These are phyloP conservation scores for Neofusicoccum sp. DNA, from an alignment of 2,329 filamentous ascomycete genomes.

Conservation along the genomic window DNA sequence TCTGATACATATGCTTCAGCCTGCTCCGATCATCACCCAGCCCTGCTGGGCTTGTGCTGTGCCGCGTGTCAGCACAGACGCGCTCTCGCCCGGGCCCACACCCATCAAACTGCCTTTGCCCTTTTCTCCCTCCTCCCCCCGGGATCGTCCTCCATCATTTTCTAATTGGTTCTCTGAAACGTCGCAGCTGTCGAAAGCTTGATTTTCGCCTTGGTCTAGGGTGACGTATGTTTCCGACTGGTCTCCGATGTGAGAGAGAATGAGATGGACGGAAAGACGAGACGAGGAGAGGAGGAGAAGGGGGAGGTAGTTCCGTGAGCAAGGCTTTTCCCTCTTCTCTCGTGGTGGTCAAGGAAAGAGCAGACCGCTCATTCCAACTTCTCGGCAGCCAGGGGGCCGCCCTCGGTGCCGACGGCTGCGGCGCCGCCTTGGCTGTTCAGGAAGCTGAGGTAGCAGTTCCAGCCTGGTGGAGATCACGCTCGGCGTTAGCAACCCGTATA, in stretches of 20 bases:
- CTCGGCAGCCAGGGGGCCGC: constrained; percentile 10
- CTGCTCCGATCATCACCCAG: background rate
- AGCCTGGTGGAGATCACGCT: constrained; percentile 25
- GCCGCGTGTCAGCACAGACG: background rate
- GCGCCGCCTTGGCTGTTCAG: constrained; percentile 35
- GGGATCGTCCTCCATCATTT: background rate
- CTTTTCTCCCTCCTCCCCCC: background rate
- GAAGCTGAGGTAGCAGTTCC: constrained; percentile 43
- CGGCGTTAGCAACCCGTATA: constrained; percentile 5
- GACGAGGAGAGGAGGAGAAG: background rate
- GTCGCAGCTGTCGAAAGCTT: constrained; percentile 5
- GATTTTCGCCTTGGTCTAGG: background rate
- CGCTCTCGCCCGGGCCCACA: background rate
- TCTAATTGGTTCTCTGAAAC: constrained; percentile 8
- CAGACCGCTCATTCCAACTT: constrained; percentile 1
- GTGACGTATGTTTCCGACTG: background rate
- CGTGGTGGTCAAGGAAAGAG: background rate
- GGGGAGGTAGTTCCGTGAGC: background rate
- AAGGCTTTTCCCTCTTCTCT: background rate
- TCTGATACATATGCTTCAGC: background rate
- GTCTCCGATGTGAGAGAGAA: background rate
- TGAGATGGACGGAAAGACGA: background rate
- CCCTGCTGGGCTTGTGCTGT: background rate
- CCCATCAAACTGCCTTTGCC: background rate
- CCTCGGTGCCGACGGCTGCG: constrained; percentile 10